Evolutionary conservation across 106 monocot species (phyloP), one percentile per base, ranked within the genome.

Genomic region (Dendrobium officinale): DNA sequence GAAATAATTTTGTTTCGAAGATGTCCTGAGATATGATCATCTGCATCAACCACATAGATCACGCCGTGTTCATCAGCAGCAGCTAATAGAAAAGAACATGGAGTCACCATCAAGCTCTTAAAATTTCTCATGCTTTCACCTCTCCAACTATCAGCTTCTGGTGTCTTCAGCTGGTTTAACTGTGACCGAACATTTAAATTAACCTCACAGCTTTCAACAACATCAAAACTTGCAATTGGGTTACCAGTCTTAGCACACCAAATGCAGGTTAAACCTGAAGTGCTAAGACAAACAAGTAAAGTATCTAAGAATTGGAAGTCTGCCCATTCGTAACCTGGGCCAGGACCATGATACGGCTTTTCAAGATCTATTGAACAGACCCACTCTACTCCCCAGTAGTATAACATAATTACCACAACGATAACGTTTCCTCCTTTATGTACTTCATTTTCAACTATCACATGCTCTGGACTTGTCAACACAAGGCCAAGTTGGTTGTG

Each of bases 341-440:
- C 80, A 44, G 80, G 49, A 76, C 74, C 79, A 81, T 72, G 73
- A 86, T 78, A 81, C 17, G 75, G 77, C 77, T 72, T 80, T 22
- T 85, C 79, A 40, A 91, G 86, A 64, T 98, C 77, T 77, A 86
- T 83, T 41, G 79, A 64, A 84, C 88, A 98, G 67, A 89, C 42
- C 95, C 98, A 98, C 40, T 98, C 81, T 58, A 98, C 54, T 78
- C 95, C 95, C 92, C 91, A 95, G 42, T 77, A 67, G 67, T 83
- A 48, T 24, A 98, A 80, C 85, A 47, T 86, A 61, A 91, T 78
- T 83, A 98, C 83, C 41, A 92, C 84, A 59, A 98, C 87, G 47
- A 87, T 74, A 78, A 68, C 84, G 45, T 86, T 67, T 8, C 33
- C 80, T 58, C 55, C 1, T 33, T 24, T 54, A 72, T 22, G 18